Evolutionary conservation across 108 stramenopile genomes (phyloP).

Genomic region (Nitzschia palea): DNA sequence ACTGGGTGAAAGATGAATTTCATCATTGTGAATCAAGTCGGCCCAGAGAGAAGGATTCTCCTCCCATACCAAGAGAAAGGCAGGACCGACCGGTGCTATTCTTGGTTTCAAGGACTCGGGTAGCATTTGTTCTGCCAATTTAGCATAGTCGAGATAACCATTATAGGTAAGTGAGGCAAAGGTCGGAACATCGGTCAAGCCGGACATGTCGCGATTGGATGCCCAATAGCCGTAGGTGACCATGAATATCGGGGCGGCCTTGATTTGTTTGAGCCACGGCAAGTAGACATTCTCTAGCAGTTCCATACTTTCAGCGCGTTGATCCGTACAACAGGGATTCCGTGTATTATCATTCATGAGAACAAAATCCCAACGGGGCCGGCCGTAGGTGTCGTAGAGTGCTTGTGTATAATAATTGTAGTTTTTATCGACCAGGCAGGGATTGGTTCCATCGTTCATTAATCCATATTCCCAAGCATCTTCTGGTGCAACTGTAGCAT

Average conservation of each 20-base stretch:
- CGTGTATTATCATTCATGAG: conserved; percentile 44
- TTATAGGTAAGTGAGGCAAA: conserved; percentile 47
- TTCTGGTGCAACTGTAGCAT: not conserved
- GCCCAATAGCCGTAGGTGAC: conserved; percentile 38
- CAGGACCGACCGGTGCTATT: conserved; percentile 53
- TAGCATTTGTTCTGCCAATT: conserved; percentile 9
- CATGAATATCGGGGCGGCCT: conserved; percentile 40
- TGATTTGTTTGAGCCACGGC: conserved; percentile 27
- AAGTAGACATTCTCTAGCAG: conserved; percentile 30
- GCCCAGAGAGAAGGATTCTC: conserved; percentile 37
- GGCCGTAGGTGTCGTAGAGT: conserved; percentile 18
- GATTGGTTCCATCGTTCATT: conserved; percentile 26
- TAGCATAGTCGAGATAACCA: conserved; percentile 45
- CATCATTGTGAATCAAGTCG: conserved; percentile 46
- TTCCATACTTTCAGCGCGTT: conserved; percentile 22
- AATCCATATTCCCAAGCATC: conserved; percentile 14
- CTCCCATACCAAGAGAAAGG: conserved; percentile 47
- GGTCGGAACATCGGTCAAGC: conserved; percentile 39
- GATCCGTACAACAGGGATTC: conserved; percentile 21
- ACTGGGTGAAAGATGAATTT: conserved; percentile 41
- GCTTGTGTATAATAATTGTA: conserved; percentile 26
- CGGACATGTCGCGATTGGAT: conserved; percentile 38
- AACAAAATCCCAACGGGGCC: conserved; percentile 41
- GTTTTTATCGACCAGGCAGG: conserved; percentile 22
- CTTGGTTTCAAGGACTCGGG: conserved; percentile 29